Conservation (phyloP, 2,329 filamentous ascomycete species). For the Atkinsonella hypoxylon region DNA sequence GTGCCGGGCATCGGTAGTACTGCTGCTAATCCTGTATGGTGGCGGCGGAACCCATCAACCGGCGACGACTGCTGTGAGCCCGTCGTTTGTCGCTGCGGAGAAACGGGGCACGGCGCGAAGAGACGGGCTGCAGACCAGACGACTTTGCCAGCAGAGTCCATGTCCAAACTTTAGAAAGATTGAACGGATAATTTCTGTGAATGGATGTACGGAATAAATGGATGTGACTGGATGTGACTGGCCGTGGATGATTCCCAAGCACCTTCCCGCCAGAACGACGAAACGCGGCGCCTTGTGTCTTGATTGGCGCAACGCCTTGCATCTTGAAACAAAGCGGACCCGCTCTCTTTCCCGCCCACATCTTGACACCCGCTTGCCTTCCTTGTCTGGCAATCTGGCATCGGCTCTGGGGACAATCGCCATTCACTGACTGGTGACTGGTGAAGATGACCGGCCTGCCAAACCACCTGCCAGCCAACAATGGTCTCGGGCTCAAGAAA, state of each 20-base stretch:
- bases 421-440: not conserved
- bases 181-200: not conserved
- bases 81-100: not conserved
- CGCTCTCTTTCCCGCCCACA: not conserved
- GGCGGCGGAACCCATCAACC: not conserved
- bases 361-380: not conserved
- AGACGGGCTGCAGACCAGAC: not conserved
- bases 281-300: not conserved
- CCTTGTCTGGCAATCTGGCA: too few species aligned
- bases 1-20: too few species aligned
- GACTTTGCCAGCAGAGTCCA: not conserved
- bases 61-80: not conserved
- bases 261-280: not conserved
- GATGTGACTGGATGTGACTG: not conserved
- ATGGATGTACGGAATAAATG: too few species aligned
- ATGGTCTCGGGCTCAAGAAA: too few species aligned
- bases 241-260: not conserved
- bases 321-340: conserved; percentile 3
- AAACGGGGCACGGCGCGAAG: not conserved
- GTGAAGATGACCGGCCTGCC: not conserved
- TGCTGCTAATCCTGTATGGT: not conserved
- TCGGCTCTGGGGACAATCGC: not conserved
- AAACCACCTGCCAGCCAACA: not conserved
- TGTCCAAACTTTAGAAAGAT: not conserved
- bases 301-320: not conserved